phyloP scores from a whole-genome alignment of 1,284 basidiomycete species.

The Hemileccinum hortonii region DNA sequence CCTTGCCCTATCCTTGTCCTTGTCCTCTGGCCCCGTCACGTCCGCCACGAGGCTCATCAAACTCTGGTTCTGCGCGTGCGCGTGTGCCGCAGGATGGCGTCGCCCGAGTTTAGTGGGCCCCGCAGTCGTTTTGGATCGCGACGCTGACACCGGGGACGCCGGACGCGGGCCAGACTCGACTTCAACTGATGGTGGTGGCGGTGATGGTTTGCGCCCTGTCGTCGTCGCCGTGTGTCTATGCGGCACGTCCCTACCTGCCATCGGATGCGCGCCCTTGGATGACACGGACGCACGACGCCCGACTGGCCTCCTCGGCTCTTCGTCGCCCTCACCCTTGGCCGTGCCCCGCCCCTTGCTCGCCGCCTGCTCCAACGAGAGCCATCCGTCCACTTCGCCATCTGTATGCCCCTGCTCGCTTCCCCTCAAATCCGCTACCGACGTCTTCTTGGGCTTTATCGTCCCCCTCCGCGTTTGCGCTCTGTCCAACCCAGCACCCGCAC shows the following conservation, averaged over 20 bases:
- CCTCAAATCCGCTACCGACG: slow-evolving; percentile 26
- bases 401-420: slow-evolving; percentile 28
- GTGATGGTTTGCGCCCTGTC: slow-evolving; percentile 10
- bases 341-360: not conserved
- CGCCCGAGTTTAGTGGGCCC: not conserved
- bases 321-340: not conserved
- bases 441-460: slow-evolving; percentile 14
- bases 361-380: not conserved
- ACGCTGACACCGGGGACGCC: not conserved
- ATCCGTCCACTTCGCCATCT: slow-evolving; percentile 23
- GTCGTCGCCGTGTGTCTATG: slow-evolving; percentile 14
- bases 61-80: slow-evolving; percentile 34
- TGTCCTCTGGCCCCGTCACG: slow-evolving; percentile 41
- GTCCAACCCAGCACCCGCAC: not conserved
- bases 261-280: not conserved
- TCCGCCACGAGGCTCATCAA: slow-evolving; percentile 70
- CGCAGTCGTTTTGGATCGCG: too few species aligned
- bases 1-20: slow-evolving; percentile 19
- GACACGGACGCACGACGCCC: not conserved
- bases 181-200: not conserved
- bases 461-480: slow-evolving; percentile 5
- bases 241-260: not conserved
- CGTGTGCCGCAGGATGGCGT: slow-evolving; percentile 1
- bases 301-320: not conserved
- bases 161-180: not conserved